Conservation (phyloP, 139 green algal species). For the Chlorokybus atmophyticus region DNA sequence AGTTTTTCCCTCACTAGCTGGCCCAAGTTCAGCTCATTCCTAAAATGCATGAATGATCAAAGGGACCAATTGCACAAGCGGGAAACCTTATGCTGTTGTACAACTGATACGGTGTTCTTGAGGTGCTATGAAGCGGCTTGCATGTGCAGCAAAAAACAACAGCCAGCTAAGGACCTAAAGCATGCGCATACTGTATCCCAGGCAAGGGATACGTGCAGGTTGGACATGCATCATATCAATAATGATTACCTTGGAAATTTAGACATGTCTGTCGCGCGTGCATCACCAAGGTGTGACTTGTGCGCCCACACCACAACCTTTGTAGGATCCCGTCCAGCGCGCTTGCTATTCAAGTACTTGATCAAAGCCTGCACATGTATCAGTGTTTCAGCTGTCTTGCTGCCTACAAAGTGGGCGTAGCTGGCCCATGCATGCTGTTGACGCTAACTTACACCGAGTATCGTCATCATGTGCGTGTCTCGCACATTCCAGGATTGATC, state of each 20-base stretch:
- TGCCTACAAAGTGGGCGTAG: neutral
- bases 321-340: neutral
- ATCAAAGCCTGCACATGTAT: neutral
- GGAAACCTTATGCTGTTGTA: too few species aligned
- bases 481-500: conserved; percentile 50
- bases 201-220: too few species aligned
- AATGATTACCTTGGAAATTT: too few species aligned
- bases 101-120: too few species aligned
- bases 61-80: too few species aligned
- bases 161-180: too few species aligned
- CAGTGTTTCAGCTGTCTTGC: neutral
- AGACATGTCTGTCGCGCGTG: conserved; percentile 42
- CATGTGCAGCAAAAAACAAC: too few species aligned
- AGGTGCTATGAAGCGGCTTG: too few species aligned
- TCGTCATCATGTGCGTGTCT: conserved; percentile 42
- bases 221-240: too few species aligned
- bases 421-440: neutral
- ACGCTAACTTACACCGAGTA: neutral
- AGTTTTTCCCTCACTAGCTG: conserved; percentile 39
- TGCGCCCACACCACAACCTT: conserved; percentile 41
- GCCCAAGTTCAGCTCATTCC: conserved; percentile 45
- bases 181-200: too few species aligned
- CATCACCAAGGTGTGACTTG: conserved; percentile 53
- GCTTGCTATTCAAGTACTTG: conserved; percentile 1
- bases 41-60: too few species aligned